A percentile compares a stretch with the other conserved stretches of the same genome.
phyloP scores from a whole-genome alignment of 2,329 filamentous ascomycete species.

The Cladophialophora bantiana region DNA sequence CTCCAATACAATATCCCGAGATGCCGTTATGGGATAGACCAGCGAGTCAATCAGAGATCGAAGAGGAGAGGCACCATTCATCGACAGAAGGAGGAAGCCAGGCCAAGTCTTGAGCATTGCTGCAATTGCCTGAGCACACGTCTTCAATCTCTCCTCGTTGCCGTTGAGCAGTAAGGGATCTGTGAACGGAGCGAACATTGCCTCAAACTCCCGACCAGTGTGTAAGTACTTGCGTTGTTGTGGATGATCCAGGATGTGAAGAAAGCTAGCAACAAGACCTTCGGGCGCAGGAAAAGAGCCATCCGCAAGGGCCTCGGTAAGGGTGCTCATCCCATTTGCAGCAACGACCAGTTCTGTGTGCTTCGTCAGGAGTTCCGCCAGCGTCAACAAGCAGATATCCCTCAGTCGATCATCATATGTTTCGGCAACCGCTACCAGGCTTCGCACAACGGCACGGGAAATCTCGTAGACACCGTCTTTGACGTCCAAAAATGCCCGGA shows the following conservation, averaged over 20 bases:
- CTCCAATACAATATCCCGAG: conserved; percentile 82
- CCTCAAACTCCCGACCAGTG: conserved; percentile 86
- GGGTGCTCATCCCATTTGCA: conserved; percentile 80
- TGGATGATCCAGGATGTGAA: conserved; percentile 88
- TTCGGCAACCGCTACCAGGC: conserved; percentile 88
- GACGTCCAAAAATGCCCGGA: conserved; percentile 92
- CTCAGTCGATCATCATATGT: conserved; percentile 83
- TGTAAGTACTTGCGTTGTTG: conserved; percentile 80
- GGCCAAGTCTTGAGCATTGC: conserved; percentile 92
- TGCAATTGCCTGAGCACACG: conserved; percentile 92
- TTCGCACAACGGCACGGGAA: conserved; percentile 83
- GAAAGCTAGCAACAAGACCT: conserved; percentile 82
- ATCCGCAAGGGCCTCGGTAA: conserved; percentile 92
- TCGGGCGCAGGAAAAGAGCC: conserved; percentile 92
- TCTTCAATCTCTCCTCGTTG: conserved; percentile 73
- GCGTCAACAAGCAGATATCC: conserved; percentile 89
- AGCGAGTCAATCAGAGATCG: conserved; percentile 76
- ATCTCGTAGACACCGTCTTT: conserved; percentile 90
- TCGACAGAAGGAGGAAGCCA: conserved; percentile 83
- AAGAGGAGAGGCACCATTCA: conserved; percentile 86
- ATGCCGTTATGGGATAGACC: conserved; percentile 63
- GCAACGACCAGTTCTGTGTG: conserved; percentile 82
- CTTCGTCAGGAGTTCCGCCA: conserved; percentile 88
- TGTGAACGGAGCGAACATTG: conserved; percentile 90
- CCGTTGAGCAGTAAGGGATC: conserved; percentile 69